phyloP scores from a whole-genome alignment of 148 eudicot species.

The Cornus kousa region DNA sequence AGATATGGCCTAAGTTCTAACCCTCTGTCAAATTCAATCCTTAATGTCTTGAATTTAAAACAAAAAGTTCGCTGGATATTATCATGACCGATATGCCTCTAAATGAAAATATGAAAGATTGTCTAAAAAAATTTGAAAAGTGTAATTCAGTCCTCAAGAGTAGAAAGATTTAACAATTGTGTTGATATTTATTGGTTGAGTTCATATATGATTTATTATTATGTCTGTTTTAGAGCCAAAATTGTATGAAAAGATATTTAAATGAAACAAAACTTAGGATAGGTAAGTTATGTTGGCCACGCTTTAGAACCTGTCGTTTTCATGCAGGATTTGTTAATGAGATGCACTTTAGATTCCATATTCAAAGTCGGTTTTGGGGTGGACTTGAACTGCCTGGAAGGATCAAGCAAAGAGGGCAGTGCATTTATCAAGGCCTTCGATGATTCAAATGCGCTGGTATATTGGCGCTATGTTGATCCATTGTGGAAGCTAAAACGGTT shows the following conservation, averaged over 20 bases:
- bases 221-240: neutral
- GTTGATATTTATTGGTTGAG: neutral
- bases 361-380: constrained; percentile 86
- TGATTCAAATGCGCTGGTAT: constrained; percentile 53
- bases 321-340: constrained; percentile 73
- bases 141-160: neutral
- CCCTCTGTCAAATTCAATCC: neutral
- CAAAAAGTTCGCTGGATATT: too few species aligned
- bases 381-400: constrained; percentile 66
- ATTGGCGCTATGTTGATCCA: constrained; percentile 61
- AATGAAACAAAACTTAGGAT: neutral
- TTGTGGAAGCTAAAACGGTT: constrained; percentile 58
- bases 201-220: neutral
- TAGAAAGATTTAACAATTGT: neutral
- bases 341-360: constrained; percentile 59
- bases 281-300: neutral
- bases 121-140: neutral
- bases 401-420: constrained; percentile 52
- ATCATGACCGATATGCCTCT: neutral
- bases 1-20: neutral
- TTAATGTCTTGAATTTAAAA: neutral
- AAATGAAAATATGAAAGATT: neutral
- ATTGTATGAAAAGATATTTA: neutral
- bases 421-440: constrained; percentile 74
- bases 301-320: neutral